A percentile compares a stretch with the other conserved stretches of the same genome.
Conservation (phyloP, 768 basidiomycete species). For the Mycena haematopus region DNA sequence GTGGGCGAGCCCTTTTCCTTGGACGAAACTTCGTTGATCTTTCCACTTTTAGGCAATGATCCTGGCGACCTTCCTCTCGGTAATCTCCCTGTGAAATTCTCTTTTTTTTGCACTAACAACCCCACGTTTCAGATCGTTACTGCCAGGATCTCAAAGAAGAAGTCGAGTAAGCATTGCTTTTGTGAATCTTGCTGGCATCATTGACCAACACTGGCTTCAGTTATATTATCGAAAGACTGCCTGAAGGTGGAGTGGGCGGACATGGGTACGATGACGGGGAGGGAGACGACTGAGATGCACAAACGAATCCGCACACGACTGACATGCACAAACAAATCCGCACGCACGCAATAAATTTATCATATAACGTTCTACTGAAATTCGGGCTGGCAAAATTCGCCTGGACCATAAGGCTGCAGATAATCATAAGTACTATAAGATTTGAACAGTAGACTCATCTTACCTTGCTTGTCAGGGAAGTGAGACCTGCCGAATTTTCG, state of each 20-base stretch:
- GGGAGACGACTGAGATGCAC: conserved; percentile 67
- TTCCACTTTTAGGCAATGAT: conserved; percentile 55
- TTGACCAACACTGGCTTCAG: conserved; percentile 41
- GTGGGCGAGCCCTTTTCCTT: conserved; percentile 28
- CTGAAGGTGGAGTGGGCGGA: conserved; percentile 76
- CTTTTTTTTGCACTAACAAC: neutral
- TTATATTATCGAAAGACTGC: conserved; percentile 71
- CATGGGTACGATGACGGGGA: conserved; percentile 82
- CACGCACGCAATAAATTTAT: conserved; percentile 29
- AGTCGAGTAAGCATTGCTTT: conserved; percentile 61
- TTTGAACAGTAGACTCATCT: conserved; percentile 20
- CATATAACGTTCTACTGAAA: conserved; percentile 63
- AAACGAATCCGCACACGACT: neutral
- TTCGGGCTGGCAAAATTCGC: conserved; percentile 86
- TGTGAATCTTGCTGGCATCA: conserved; percentile 13
- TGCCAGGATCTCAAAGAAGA: conserved; percentile 89
- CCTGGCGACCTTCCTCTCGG: conserved; percentile 77
- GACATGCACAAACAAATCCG: conserved; percentile 18
- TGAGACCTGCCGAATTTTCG: conserved; percentile 93
- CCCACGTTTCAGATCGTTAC: conserved; percentile 65
- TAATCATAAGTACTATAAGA: conserved; percentile 25
- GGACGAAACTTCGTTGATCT: neutral
- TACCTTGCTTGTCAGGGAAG: conserved; percentile 79
- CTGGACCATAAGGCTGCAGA: conserved; percentile 88
- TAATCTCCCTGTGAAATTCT: conserved; percentile 33